Conservation (phyloP, 2,329 filamentous ascomycete genomes). For the Fusarium austroafricanum region DNA sequence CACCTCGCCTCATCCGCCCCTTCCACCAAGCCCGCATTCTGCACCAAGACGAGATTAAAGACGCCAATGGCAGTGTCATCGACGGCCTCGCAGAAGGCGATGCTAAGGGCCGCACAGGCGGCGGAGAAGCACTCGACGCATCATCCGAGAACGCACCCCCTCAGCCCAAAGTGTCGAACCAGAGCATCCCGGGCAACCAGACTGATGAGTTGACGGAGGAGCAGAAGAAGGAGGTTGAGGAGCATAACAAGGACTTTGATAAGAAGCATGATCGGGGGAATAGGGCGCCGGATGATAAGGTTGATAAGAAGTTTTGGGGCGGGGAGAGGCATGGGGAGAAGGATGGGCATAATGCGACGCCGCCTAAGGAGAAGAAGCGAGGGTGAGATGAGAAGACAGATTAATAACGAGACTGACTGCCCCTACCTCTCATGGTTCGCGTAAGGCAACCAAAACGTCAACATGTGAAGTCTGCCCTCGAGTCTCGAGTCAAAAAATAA, state of each 20-base stretch:
- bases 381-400: no score
- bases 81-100: conserved; percentile 48
- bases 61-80: conserved; percentile 11
- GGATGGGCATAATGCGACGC: background rate
- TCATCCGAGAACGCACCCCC: conserved; percentile 52
- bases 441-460: no score
- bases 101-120: conserved; percentile 54
- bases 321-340: conserved; percentile 16
- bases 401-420: no score
- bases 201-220: conserved; percentile 57
- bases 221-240: conserved; percentile 67
- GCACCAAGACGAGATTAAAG: conserved; percentile 13
- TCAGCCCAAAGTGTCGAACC: conserved; percentile 65
- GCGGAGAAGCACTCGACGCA: conserved; percentile 52
- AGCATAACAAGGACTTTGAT: conserved; percentile 69
- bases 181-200: conserved; percentile 54
- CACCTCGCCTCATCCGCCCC: conserved; percentile 21
- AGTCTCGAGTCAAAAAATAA: no score
- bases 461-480: no score
- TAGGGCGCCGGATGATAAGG: conserved; percentile 60
- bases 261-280: conserved; percentile 62
- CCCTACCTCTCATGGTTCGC: no score
- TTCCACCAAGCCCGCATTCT: conserved; percentile 17
- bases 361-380: conserved; percentile 4
- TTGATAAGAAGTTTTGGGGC: conserved; percentile 67